A percentile compares a stretch with the other conserved stretches of the same genome.
These are phyloP conservation scores for Colletotrichum sp. DNA, from an alignment of 2,329 filamentous ascomycete species.

Conservation along the genomic window DNA sequence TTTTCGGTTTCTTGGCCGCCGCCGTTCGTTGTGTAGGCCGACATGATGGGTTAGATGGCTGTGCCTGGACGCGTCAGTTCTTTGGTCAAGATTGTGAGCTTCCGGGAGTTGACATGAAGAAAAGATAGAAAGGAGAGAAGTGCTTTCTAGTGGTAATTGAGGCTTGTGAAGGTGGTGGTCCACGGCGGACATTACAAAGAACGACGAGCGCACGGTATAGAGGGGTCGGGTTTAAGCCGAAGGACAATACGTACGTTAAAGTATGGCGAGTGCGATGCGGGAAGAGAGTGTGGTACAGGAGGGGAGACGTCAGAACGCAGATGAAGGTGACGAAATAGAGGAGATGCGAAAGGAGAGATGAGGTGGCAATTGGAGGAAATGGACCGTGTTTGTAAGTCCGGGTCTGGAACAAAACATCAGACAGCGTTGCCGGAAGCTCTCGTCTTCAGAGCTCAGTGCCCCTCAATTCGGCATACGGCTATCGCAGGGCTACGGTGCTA, in stretches of 20 bases:
- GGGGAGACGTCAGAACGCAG: not conserved
- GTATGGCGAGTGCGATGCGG: not conserved
- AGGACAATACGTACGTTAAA: not conserved
- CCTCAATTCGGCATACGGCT: constrained; percentile 22
- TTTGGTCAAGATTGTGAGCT: not conserved
- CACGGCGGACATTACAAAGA: not conserved
- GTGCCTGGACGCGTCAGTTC: not conserved
- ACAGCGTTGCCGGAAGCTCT: constrained; percentile 11
- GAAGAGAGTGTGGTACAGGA: not conserved
- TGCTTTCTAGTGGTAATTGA: not conserved
- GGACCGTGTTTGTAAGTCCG: constrained; percentile 6
- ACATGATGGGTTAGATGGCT: constrained; percentile 12
- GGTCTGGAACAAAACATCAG: constrained; percentile 13
- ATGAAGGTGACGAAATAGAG: constrained; percentile 5
- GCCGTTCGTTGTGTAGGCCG: constrained; percentile 34
- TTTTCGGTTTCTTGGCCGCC: constrained; percentile 68
- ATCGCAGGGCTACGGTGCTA: constrained; percentile 15
- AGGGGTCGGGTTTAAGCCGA: not conserved
- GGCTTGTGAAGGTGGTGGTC: constrained; percentile 13
- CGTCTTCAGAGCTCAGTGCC: not conserved
- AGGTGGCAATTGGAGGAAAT: constrained; percentile 12
- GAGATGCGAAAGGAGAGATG: constrained; percentile 4
- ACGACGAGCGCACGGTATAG: not conserved
- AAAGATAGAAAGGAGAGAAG: not conserved
- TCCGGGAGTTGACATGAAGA: not conserved